Percentiles rank a stretch among this genome's conserved stretches.
These are phyloP conservation scores for Neurospora sp. DNA, from an alignment of 495 filamentous ascomycete genomes.

Conservation along the genomic window DNA sequence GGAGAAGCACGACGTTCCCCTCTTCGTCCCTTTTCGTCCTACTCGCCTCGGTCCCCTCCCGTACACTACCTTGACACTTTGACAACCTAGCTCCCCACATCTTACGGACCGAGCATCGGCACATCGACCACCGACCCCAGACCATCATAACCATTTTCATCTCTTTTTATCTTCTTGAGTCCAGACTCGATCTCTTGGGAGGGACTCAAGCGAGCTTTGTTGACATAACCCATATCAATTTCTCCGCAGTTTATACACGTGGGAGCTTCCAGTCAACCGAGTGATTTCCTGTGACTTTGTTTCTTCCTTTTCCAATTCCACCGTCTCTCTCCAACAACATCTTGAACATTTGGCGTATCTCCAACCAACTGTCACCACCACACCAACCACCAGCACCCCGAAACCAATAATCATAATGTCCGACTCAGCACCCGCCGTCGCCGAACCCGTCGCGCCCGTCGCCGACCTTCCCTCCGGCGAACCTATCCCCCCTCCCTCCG, in stretches of 20 bases:
- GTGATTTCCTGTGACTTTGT: neutral
- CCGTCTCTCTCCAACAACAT: neutral
- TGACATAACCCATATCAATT: neutral
- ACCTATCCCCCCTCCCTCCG: conserved; percentile 21
- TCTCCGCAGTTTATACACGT: neutral
- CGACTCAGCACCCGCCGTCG: neutral
- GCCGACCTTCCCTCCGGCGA: conserved; percentile 31
- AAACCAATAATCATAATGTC: conserved; percentile 5
- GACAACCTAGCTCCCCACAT: neutral
- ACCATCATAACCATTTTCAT: neutral
- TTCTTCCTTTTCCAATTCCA: neutral
- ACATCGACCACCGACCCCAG: neutral
- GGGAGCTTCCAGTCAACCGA: neutral
- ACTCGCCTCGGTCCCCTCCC: neutral
- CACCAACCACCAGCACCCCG: neutral
- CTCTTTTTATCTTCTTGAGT: neutral
- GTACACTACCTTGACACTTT: neutral
- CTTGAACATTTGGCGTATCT: neutral
- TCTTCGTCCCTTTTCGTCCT: neutral
- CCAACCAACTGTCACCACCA: neutral
- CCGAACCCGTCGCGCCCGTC: conserved; percentile 12
- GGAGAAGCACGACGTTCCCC: neutral
- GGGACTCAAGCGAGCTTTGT: neutral
- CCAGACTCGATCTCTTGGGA: neutral
- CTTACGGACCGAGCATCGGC: neutral